Conservation (phyloP, 2,329 filamentous ascomycete genomes). For the Ascochyta pisi region DNA sequence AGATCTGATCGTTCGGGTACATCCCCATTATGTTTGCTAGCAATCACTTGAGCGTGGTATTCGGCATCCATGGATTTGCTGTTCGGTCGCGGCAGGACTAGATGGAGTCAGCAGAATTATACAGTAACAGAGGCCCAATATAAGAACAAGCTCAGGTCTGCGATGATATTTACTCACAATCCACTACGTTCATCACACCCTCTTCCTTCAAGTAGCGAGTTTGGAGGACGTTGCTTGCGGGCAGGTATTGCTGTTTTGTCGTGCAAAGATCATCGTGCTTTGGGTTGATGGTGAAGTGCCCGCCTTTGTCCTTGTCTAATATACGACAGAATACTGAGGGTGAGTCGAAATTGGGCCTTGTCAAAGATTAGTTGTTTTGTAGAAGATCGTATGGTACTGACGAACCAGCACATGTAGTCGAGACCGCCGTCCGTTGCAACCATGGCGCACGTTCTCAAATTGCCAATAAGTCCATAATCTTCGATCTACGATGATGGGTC, state of each 20-base stretch:
- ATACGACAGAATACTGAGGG: conserved; percentile 77
- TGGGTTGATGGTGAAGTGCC: conserved; percentile 70
- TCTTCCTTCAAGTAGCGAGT: conserved; percentile 80
- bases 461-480: conserved; percentile 80
- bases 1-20: conserved; percentile 50
- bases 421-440: conserved; percentile 56
- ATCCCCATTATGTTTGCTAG: conserved; percentile 35
- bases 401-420: conserved; percentile 79
- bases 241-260: conserved; percentile 79
- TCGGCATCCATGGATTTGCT: conserved; percentile 59
- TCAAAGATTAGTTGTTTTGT: neutral
- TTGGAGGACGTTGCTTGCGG: conserved; percentile 76
- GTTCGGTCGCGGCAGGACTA: conserved; percentile 72
- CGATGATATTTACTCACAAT: conserved; percentile 52
- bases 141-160: neutral
- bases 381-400: conserved; percentile 14
- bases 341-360: conserved; percentile 78
- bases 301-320: conserved; percentile 76
- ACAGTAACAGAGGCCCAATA: neutral
- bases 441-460: conserved; percentile 73
- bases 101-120: neutral
- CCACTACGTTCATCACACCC: conserved; percentile 74
- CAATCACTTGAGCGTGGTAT: conserved; percentile 32
- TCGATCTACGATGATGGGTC: conserved; percentile 52
- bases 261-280: conserved; percentile 62